Percentiles rank a stretch among this genome's conserved stretches.
phyloP scores from a whole-genome alignment of 164 flowering plant genomes.

The Euptelea pleiosperma region DNA sequence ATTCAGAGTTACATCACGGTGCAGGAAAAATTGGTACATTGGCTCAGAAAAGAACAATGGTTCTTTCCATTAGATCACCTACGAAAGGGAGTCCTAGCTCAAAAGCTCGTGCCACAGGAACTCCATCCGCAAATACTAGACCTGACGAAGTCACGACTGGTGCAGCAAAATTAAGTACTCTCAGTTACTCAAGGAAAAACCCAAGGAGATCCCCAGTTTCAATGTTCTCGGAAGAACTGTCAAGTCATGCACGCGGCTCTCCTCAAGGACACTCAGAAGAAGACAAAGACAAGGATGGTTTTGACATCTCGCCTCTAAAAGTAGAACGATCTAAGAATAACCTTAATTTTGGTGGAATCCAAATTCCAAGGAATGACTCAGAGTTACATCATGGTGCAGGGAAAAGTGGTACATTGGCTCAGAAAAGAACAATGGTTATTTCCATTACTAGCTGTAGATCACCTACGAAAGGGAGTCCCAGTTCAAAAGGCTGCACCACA shows the following conservation, averaged over 20 bases:
- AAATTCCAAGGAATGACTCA: constrained; percentile 17
- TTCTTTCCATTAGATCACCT: constrained; percentile 28
- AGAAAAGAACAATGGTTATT: constrained; percentile 29
- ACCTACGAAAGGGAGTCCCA: constrained; percentile 18
- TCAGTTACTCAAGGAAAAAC: constrained; percentile 38
- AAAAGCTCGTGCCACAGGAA: constrained; percentile 11
- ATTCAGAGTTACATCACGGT: constrained; percentile 10
- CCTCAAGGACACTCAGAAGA: constrained; percentile 16
- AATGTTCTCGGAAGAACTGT: constrained; percentile 16
- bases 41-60: constrained; percentile 36
- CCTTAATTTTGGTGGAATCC: constrained; percentile 12
- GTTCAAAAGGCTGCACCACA: constrained; percentile 9
- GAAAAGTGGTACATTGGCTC: constrained; percentile 22
- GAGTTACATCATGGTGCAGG: constrained; percentile 17
- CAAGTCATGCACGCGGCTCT: constrained; percentile 22
- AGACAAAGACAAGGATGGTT: constrained; percentile 4
- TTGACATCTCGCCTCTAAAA: constrained; percentile 11
- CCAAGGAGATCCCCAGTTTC: constrained; percentile 32
- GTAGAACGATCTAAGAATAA: constrained; percentile 15
- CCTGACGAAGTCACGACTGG: constrained; percentile 15
- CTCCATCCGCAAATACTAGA: constrained; percentile 14
- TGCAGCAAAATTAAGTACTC: constrained; percentile 15
- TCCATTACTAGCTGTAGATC: constrained; percentile 28
- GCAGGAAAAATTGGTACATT: constrained; percentile 16
- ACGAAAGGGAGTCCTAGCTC: constrained; percentile 17